Base-by-base conservation (phyloP, 2,329 filamentous ascomycete genomes). In the Teratosphaeria zuluensis region DNA sequence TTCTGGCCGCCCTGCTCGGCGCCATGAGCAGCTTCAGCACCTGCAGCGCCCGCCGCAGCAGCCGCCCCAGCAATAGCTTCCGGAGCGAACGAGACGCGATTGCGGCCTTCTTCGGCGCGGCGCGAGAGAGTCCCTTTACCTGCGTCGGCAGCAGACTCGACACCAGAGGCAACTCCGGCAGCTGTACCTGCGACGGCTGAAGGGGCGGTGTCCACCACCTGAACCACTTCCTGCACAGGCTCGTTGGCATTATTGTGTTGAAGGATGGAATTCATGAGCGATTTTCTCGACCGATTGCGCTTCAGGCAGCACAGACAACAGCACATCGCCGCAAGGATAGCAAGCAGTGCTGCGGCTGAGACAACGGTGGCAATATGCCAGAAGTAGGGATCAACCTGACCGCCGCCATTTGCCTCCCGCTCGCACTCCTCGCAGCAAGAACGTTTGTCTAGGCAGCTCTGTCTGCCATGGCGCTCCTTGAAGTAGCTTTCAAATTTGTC, bases 81-180 rank as follows among this genome's bases (percentile, higher is more conserved):
- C 1, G 42, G 42, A 19, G 42, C 42, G 16, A 48, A 48, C n/a
- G 42, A 55, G 53, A 33, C 33, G 4, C 91, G 87, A 60, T 85
- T 84, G 74, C 92, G 96, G 69, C 92, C 89, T 32, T 88, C 89
- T 66, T 90, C 94, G 68, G 92, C 88, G 77, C 92, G 96, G 70
- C 84, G 84, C 71, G 92, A 96, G 55, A 95, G 92, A 70, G 66
- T 69, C 35, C 65, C 58, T n/a, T 54, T 48, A 48, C 54, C 61
- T 31, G 58, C 54, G 19, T 33, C 51, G 51, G 7, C 32, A 33
- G 31, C 11, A 38, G 30, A 24, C 28, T 52, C 55, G 28, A n/a
- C 30, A 28, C 51, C 56, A 30, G 51, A 28, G 5, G 46, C 30
- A 33, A 5, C 24, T 21, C 46, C 46, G 21, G 38, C 55, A 33